These are phyloP conservation scores for Teratosphaeriaceae sp. DNA, from an alignment of 2,329 filamentous ascomycete species.

Conservation along the genomic window DNA sequence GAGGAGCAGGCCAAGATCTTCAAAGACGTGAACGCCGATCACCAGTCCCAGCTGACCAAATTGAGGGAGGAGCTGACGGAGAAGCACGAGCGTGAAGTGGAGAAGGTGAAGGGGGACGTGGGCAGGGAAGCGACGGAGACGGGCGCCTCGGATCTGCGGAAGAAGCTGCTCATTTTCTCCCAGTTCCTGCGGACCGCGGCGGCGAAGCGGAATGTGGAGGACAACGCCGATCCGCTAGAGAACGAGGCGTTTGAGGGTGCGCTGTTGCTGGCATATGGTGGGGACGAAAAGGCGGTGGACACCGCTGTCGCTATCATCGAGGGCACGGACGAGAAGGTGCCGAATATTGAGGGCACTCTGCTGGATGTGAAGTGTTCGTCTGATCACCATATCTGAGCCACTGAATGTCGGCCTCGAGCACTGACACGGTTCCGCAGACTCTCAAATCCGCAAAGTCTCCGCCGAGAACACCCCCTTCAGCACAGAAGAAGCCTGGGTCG, in stretches of 20 bases:
- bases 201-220: conserved; percentile 63
- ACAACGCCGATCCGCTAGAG: conserved; percentile 61
- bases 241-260: conserved; percentile 76
- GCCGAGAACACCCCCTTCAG: conserved; percentile 48
- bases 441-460: conserved; percentile 34
- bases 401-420: neutral
- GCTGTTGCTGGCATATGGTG: conserved; percentile 70
- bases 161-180: conserved; percentile 63
- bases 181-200: conserved; percentile 77
- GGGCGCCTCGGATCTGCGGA: conserved; percentile 45
- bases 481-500: conserved; percentile 44
- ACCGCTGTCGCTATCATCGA: conserved; percentile 73
- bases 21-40: conserved; percentile 69
- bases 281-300: conserved; percentile 65
- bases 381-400: conserved; percentile 5
- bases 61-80: conserved; percentile 52
- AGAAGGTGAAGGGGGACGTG: conserved; percentile 48
- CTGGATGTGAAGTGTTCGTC: conserved; percentile 65
- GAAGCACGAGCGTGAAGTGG: conserved; percentile 51
- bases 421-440: conserved; percentile 18
- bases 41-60: conserved; percentile 52
- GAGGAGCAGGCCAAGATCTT: conserved; percentile 70
- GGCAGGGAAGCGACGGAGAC: conserved; percentile 47
- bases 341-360: conserved; percentile 57
- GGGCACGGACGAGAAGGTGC: conserved; percentile 60